Evolutionary conservation across 2,329 filamentous ascomycete species (phyloP).

Genomic region (Metarhizium humberi): DNA sequence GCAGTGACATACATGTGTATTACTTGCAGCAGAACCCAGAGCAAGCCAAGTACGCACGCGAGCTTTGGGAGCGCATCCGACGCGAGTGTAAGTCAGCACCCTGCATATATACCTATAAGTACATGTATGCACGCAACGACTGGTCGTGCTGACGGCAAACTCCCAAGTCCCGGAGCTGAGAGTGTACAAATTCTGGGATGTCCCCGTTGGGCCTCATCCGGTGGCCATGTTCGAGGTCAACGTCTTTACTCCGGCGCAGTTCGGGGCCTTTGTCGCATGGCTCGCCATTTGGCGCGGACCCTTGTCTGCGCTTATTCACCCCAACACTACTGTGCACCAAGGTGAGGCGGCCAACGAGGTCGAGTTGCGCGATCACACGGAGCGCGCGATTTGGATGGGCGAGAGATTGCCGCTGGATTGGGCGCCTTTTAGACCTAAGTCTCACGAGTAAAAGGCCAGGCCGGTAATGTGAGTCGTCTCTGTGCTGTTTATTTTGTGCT

Average conservation of each 20-base stretch:
- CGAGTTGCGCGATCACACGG: slow-evolving; percentile 50
- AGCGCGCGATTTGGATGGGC: slow-evolving; percentile 67
- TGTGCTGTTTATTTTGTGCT: neutral
- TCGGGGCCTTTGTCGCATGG: slow-evolving; percentile 84
- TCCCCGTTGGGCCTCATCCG: slow-evolving; percentile 72
- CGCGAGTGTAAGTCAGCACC: slow-evolving; percentile 56
- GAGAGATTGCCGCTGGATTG: slow-evolving; percentile 51
- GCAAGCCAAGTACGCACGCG: slow-evolving; percentile 58
- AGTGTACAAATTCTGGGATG: slow-evolving; percentile 70
- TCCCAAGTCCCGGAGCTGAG: slow-evolving; percentile 68
- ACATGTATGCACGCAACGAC: neutral
- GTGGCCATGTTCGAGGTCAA: slow-evolving; percentile 92
- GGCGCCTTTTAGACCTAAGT: neutral
- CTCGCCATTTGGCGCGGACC: slow-evolving; percentile 73
- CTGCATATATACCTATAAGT: neutral
- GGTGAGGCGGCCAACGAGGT: slow-evolving; percentile 19
- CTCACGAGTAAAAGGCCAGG: neutral
- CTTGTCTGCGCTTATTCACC: slow-evolving; percentile 70
- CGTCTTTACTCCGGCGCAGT: slow-evolving; percentile 74
- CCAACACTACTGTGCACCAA: slow-evolving; percentile 56
- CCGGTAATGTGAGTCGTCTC: neutral
- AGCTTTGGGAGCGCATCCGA: slow-evolving; percentile 69
- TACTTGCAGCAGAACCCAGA: slow-evolving; percentile 55
- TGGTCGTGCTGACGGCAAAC: neutral
- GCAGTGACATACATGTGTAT: slow-evolving; percentile 75